phyloP scores from a whole-genome alignment of 116 monocot genomes.

The Trichopus zeylanicus region DNA sequence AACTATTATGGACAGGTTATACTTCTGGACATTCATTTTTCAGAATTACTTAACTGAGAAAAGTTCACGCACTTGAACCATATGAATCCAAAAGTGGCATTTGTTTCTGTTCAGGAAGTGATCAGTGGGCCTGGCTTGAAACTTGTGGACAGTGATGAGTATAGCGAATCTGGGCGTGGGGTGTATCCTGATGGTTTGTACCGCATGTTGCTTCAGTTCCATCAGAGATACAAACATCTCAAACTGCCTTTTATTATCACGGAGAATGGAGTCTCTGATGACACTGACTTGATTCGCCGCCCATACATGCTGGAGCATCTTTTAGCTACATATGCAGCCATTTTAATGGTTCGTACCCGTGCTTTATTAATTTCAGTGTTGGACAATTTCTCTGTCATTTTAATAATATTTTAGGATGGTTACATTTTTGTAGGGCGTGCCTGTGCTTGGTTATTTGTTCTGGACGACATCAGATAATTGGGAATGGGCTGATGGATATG shows the following conservation, averaged over 20 bases:
- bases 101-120: conserved; percentile 49
- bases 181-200: conserved; percentile 93
- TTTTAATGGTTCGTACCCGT: conserved; percentile 40
- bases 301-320: conserved; percentile 94
- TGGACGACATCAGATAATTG: conserved; percentile 99
- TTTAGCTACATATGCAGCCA: conserved; percentile 74
- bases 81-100: conserved; percentile 3
- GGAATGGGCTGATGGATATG: conserved; percentile 99
- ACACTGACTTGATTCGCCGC: conserved; percentile 79
- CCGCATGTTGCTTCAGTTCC: conserved; percentile 68
- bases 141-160: conserved; percentile 69
- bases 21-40: background rate
- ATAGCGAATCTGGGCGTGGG: conserved; percentile 92
- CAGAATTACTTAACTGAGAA: background rate
- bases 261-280: conserved; percentile 95
- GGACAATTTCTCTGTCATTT: background rate
- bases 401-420: background rate
- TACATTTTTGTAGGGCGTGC: conserved; percentile 55
- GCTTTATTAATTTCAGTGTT: background rate
- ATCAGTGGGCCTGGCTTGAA: conserved; percentile 79
- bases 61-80: background rate
- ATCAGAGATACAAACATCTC: conserved; percentile 79
- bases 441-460: conserved; percentile 86
- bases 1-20: conserved; percentile 97
- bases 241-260: conserved; percentile 78